phyloP scores from a whole-genome alignment of 1,284 basidiomycete species.

The Ustilago trichophora region DNA sequence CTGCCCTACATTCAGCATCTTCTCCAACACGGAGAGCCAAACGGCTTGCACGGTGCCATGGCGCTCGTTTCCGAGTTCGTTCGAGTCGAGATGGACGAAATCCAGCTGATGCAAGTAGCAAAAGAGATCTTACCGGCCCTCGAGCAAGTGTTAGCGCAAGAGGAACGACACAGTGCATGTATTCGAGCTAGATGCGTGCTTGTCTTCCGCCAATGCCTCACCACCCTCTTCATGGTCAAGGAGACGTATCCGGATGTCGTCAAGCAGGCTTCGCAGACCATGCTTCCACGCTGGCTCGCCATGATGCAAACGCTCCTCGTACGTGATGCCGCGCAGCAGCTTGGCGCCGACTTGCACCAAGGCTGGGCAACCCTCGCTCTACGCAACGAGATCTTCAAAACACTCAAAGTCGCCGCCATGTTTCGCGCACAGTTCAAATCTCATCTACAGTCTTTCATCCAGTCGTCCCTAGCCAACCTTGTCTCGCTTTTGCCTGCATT shows the following conservation, averaged over 20 bases:
- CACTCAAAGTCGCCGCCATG: conserved; percentile 57
- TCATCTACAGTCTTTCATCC: conserved; percentile 27
- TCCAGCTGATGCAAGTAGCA: conserved; percentile 58
- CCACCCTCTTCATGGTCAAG: conserved; percentile 90
- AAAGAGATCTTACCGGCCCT: conserved; percentile 58
- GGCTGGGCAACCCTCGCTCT: conserved; percentile 51
- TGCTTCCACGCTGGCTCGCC: conserved; percentile 81
- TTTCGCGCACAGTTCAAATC: conserved; percentile 56
- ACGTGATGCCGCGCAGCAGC: conserved; percentile 18
- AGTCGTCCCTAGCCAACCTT: conserved; percentile 36
- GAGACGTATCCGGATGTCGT: conserved; percentile 87
- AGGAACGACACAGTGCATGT: conserved; percentile 37
- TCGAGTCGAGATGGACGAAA: conserved; percentile 62
- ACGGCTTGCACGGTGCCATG: conserved; percentile 58
- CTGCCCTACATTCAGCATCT: conserved; percentile 49
- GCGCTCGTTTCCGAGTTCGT: conserved; percentile 61
- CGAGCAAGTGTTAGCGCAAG: conserved; percentile 46
- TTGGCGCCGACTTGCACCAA: conserved; percentile 7
- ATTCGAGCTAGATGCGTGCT: conserved; percentile 79
- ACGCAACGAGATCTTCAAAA: conserved; percentile 56
- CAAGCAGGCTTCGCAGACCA: conserved; percentile 79
- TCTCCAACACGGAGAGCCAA: conserved; percentile 35
- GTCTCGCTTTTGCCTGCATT: conserved; percentile 47
- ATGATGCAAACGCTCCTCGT: conserved; percentile 48
- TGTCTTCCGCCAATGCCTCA: conserved; percentile 89